Conservation (phyloP, 495 filamentous ascomycete genomes). For the Bombardia bombarda region DNA sequence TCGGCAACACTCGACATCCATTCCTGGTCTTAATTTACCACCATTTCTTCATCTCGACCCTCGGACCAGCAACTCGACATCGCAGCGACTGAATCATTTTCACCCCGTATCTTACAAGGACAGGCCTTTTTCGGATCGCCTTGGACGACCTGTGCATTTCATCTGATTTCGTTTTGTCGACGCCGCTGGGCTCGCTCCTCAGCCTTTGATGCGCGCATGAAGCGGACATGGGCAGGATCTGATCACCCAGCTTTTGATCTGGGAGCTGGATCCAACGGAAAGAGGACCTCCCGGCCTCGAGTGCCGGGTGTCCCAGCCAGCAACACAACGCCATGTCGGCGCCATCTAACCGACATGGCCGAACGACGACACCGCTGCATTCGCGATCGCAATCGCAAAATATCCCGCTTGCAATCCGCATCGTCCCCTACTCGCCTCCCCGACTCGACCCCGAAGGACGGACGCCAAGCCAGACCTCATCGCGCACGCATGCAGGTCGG, state of each 20-base stretch:
- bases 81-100: not conserved
- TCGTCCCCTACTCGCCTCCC: slow-evolving; percentile 48
- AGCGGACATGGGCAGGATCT: slow-evolving; percentile 23
- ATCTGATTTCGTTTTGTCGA: slow-evolving; percentile 3
- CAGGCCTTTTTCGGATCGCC: no score
- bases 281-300: slow-evolving; percentile 18
- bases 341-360: slow-evolving; percentile 25
- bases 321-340: slow-evolving; percentile 27
- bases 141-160: no score
- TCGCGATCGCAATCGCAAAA: slow-evolving; percentile 48
- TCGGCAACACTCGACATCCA: not conserved
- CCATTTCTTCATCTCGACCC: not conserved
- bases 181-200: slow-evolving; percentile 1
- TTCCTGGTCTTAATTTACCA: not conserved
- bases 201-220: slow-evolving; percentile 16
- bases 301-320: slow-evolving; percentile 17
- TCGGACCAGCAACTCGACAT: not conserved
- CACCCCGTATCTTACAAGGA: no score
- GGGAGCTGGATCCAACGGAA: slow-evolving; percentile 18
- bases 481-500: slow-evolving; percentile 13
- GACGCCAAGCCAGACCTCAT: slow-evolving; percentile 24
- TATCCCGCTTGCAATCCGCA: slow-evolving; percentile 42
- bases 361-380: slow-evolving; percentile 37
- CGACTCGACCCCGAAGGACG: slow-evolving; percentile 26
- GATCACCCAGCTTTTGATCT: slow-evolving; percentile 19